These are phyloP conservation scores for Cytospora schulzeri DNA, from an alignment of 2,329 filamentous ascomycete species.

Conservation along the genomic window DNA sequence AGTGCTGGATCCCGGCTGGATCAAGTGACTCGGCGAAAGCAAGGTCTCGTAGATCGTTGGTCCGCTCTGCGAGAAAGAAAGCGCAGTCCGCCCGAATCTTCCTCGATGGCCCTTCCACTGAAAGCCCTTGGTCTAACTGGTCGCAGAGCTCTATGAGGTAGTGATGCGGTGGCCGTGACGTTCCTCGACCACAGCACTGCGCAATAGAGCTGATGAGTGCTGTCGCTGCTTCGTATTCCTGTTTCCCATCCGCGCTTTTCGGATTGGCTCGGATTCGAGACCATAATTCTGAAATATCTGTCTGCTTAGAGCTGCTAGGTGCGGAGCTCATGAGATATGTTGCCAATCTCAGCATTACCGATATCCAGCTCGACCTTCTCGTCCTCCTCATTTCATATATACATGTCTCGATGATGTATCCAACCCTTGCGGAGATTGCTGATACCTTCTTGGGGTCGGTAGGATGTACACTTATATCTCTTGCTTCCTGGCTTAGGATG, in stretches of 20 bases:
- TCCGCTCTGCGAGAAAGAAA: constrained; percentile 54
- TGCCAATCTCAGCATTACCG: constrained; percentile 21
- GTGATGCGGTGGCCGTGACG: constrained; percentile 39
- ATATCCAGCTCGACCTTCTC: constrained; percentile 23
- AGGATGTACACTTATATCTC: neutral
- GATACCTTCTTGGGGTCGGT: constrained; percentile 13
- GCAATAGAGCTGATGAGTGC: constrained; percentile 49
- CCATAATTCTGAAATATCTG: constrained; percentile 6
- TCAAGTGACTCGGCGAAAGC: constrained; percentile 53
- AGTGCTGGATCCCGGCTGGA: neutral
- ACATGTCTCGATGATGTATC: constrained; percentile 35
- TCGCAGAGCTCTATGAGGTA: constrained; percentile 45
- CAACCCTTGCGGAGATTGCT: constrained; percentile 29
- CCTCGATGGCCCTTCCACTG: constrained; percentile 38
- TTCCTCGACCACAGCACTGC: constrained; percentile 48
- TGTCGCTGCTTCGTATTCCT: constrained; percentile 39
- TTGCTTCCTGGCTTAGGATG: constrained; percentile 34
- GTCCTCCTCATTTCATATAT: constrained; percentile 21
- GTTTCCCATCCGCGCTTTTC: constrained; percentile 21
- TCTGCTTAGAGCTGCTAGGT: neutral
- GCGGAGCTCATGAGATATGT: constrained; percentile 19
- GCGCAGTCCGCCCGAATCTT: constrained; percentile 50
- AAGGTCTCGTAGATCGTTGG: constrained; percentile 55
- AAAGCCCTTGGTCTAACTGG: constrained; percentile 40
- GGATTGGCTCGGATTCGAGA: constrained; percentile 1